phyloP scores from a whole-genome alignment of 192 early-diverging fungal species.

The Coemansia sp. region DNA sequence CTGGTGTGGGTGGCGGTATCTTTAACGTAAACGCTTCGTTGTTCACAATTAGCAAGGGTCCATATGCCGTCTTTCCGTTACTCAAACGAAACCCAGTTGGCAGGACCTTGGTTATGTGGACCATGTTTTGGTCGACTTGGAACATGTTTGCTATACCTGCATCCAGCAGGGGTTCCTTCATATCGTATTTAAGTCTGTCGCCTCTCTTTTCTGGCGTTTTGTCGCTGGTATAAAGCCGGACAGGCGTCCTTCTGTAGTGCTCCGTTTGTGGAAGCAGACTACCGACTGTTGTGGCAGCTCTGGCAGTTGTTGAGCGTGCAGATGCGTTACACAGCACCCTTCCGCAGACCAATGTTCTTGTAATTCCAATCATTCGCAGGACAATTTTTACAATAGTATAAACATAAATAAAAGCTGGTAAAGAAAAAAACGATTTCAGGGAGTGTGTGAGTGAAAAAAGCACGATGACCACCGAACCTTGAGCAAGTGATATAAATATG shows the following conservation, averaged over 20 bases:
- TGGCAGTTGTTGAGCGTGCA: not conserved
- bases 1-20: conserved; percentile 36
- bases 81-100: conserved; percentile 47
- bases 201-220: not conserved
- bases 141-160: conserved; percentile 52
- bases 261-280: not conserved
- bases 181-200: conserved; percentile 42
- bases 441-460: not conserved
- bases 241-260: not conserved
- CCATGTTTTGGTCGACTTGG: conserved; percentile 28
- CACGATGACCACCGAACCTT: too few relatives aligned
- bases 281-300: not conserved
- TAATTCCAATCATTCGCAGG: not conserved
- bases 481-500: not conserved
- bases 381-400: not conserved
- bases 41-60: conserved; percentile 49
- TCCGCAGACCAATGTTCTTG: not conserved
- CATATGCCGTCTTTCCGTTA: conserved; percentile 27
- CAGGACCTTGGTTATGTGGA: conserved; percentile 29
- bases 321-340: not conserved
- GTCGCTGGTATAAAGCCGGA: not conserved
- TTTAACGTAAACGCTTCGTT: conserved; percentile 47
- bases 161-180: conserved; percentile 50
- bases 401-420: not conserved
- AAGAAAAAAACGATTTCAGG: not conserved